These are phyloP conservation scores for Schizochytrium sp. DNA, from an alignment of 108 stramenopile species.

Conservation along the genomic window DNA sequence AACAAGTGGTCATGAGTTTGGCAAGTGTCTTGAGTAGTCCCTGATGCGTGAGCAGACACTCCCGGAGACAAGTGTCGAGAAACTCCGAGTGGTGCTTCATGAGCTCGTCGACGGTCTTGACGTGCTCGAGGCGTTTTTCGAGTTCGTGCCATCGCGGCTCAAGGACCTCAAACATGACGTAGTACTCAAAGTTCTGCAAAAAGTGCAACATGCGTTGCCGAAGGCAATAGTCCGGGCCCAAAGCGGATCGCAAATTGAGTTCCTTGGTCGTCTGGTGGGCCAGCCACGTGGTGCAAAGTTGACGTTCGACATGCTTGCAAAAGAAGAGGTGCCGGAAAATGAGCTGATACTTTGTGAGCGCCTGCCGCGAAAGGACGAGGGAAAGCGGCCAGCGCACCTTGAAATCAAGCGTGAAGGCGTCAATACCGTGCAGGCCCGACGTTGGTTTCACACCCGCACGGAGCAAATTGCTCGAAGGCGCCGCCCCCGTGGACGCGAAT, in stretches of 20 bases:
- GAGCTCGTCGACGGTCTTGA: constrained; percentile 72
- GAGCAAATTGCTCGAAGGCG: neutral
- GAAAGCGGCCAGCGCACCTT: constrained; percentile 78
- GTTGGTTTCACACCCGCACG: neutral
- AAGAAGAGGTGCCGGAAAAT: constrained; percentile 94
- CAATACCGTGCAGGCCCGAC: constrained; percentile 66
- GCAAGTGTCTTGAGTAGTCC: constrained; percentile 55
- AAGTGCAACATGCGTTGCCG: constrained; percentile 95
- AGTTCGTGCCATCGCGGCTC: constrained; percentile 80
- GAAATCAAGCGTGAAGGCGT: constrained; percentile 76
- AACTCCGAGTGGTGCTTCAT: constrained; percentile 68
- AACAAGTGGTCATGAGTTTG: constrained; percentile 39
- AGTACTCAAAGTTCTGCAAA: constrained; percentile 90
- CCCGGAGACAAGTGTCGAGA: constrained; percentile 67
- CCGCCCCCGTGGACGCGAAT: neutral
- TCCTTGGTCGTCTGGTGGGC: constrained; percentile 84
- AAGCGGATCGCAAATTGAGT: constrained; percentile 56
- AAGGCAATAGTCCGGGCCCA: constrained; percentile 69
- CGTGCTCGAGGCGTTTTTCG: constrained; percentile 38
- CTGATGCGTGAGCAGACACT: constrained; percentile 80
- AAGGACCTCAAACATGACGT: constrained; percentile 90
- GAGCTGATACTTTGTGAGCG: constrained; percentile 80
- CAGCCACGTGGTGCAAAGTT: constrained; percentile 72
- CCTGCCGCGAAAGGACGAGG: constrained; percentile 65
- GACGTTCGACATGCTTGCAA: constrained; percentile 89